A percentile compares a stretch with the other conserved stretches of the same genome.
Conservation (phyloP, 495 filamentous ascomycete genomes). For the Penicillium coprophilum region DNA sequence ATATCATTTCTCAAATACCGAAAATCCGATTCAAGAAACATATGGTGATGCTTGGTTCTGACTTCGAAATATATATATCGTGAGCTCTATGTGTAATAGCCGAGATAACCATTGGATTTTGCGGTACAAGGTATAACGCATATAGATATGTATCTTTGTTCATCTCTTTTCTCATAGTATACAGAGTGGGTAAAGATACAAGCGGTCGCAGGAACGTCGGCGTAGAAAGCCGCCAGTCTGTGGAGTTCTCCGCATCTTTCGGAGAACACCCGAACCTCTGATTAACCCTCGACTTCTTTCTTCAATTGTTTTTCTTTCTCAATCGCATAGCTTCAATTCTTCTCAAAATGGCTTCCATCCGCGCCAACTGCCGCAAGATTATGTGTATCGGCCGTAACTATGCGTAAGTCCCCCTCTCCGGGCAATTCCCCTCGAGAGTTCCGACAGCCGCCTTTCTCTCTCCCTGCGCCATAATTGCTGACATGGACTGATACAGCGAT, state of each 20-base stretch:
- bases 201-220: no score
- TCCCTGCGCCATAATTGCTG: not conserved
- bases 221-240: slow-evolving; percentile 1
- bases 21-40: no score
- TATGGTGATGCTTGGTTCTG: no score
- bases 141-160: not conserved
- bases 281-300: slow-evolving; percentile 1
- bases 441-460: not conserved
- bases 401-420: slow-evolving; percentile 60
- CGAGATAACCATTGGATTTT: no score
- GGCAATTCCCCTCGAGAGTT: slow-evolving; percentile 1
- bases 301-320: slow-evolving; percentile 4
- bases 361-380: slow-evolving; percentile 73
- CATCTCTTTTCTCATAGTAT: not conserved
- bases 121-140: not conserved
- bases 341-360: slow-evolving; percentile 38
- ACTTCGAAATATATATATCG: no score
- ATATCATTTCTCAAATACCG: not conserved
- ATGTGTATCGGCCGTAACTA: slow-evolving; percentile 98
- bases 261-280: slow-evolving; percentile 15
- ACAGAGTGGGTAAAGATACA: slow-evolving; percentile 18
- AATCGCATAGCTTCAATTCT: not conserved
- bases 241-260: slow-evolving; percentile 21
- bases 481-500: slow-evolving; percentile 58
- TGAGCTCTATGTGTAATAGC: no score